phyloP scores from a whole-genome alignment of 306 rosid genomes.

The Cotoneaster glaucophyllus region DNA sequence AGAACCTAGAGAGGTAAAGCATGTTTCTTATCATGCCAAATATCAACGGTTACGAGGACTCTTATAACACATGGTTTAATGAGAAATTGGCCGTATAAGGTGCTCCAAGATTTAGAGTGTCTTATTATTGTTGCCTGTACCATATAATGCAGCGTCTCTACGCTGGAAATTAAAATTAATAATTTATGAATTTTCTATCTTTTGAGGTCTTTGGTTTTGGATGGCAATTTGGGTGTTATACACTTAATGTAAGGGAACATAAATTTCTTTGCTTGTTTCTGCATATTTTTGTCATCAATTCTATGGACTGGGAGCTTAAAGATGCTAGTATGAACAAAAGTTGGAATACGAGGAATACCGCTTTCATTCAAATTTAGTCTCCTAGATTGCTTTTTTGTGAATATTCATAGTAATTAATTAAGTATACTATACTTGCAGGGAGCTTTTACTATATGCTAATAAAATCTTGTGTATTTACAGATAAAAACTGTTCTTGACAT shows the following conservation, averaged over 20 bases:
- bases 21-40: slow-evolving; percentile 8
- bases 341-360: background rate
- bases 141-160: background rate
- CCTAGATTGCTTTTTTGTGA: background rate
- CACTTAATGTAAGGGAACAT: background rate
- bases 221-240: background rate
- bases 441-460: slow-evolving; percentile 1
- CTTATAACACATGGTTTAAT: background rate
- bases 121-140: background rate
- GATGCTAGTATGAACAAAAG: background rate
- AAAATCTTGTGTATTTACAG: slow-evolving; percentile 38
- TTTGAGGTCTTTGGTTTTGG: background rate
- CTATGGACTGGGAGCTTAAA: background rate
- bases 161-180: background rate
- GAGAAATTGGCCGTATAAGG: background rate
- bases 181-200: background rate
- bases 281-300: background rate
- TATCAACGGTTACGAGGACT: background rate
- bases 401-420: background rate
- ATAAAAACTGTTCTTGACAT: slow-evolving; percentile 75
- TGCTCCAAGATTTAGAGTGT: background rate
- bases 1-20: slow-evolving; percentile 79
- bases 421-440: background rate
- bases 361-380: background rate
- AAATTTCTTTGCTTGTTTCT: background rate